These are phyloP conservation scores for Dendrobium chrysotoxum DNA, from an alignment of 106 monocot genomes.

Conservation along the genomic window DNA sequence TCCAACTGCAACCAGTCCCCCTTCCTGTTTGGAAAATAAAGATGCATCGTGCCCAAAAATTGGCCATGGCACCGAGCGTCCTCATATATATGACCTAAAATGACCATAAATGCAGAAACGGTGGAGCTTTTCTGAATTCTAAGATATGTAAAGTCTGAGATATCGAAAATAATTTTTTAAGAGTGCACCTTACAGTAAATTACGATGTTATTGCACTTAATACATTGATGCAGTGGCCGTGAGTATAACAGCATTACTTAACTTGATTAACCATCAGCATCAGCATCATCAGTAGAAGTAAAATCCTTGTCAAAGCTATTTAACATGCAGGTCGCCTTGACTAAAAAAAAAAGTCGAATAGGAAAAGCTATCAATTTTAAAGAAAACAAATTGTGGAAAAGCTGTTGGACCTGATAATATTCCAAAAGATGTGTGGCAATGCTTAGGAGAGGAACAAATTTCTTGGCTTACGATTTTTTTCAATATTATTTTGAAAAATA, in stretches of 20 bases:
- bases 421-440: too few species aligned
- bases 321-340: background rate
- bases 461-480: too few species aligned
- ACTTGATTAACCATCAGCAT: background rate
- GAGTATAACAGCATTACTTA: background rate
- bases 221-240: background rate
- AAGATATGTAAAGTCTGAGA: background rate
- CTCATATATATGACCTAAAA: background rate
- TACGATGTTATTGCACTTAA: background rate
- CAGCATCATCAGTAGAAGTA: background rate
- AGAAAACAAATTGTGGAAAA: background rate
- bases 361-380: background rate
- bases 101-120: background rate
- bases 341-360: background rate
- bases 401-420: background rate
- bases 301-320: background rate
- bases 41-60: background rate
- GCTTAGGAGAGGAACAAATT: too few species aligned
- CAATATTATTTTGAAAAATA: too few species aligned
- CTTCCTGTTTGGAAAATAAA: background rate
- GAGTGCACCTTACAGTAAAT: background rate
- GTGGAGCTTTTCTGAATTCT: background rate
- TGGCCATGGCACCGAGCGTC: background rate
- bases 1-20: background rate
- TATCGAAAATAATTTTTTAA: background rate